These are phyloP conservation scores for Boletales sp. DNA, from an alignment of 768 basidiomycete species.

Conservation along the genomic window DNA sequence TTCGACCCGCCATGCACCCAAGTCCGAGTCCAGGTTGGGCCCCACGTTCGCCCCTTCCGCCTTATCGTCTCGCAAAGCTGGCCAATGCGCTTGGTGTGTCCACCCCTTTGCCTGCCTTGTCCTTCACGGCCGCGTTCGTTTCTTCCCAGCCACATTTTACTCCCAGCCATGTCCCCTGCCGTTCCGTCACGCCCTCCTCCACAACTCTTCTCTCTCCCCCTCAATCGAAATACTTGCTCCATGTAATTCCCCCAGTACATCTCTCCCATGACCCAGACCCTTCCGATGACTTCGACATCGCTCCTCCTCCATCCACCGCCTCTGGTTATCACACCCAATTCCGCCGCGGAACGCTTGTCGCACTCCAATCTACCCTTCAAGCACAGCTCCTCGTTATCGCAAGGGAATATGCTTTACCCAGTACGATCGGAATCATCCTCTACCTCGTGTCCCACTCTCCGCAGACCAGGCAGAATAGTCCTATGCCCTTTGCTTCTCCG, in stretches of 20 bases:
- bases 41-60: constrained; percentile 66
- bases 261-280: constrained; percentile 56
- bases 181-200: constrained; percentile 49
- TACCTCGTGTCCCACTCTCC: constrained; percentile 60
- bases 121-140: constrained; percentile 2
- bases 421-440: constrained; percentile 75
- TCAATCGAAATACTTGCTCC: constrained; percentile 71
- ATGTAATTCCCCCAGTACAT: constrained; percentile 75
- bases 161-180: constrained; percentile 35
- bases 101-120: constrained; percentile 60
- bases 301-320: constrained; percentile 51
- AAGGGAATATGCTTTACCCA: constrained; percentile 89
- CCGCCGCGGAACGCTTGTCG: constrained; percentile 81
- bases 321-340: constrained; percentile 80
- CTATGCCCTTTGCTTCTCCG: constrained; percentile 16
- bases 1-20: no score
- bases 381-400: constrained; percentile 85
- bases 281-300: constrained; percentile 41
- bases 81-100: constrained; percentile 85
- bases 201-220: constrained; percentile 40
- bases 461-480: constrained; percentile 14
- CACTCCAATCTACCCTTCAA: constrained; percentile 79
- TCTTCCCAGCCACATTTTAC: constrained; percentile 2
- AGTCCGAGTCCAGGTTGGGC: constrained; percentile 39
- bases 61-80: constrained; percentile 74